Evolutionary conservation across 345 rosid species (phyloP).

Genomic region (Linum trigynum): DNA sequence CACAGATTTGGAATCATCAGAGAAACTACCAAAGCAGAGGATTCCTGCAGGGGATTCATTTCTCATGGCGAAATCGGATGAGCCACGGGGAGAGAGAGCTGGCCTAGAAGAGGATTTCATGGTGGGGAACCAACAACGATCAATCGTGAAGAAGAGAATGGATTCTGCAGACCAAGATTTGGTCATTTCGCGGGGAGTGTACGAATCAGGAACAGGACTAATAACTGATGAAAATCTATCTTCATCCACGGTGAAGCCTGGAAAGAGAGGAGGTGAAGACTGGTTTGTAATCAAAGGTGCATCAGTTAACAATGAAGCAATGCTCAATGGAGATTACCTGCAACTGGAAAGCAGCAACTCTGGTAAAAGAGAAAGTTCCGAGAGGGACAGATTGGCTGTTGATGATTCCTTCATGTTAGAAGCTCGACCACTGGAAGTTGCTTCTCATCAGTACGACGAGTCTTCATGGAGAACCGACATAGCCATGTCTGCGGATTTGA

Average conservation of each 20-base stretch:
- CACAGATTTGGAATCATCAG: conserved; percentile 27
- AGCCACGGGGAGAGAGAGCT: conserved; percentile 26
- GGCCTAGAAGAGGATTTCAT: conserved; percentile 36
- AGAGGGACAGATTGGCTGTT: conserved; percentile 21
- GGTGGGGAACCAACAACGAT: conserved; percentile 31
- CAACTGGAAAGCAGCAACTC: conserved; percentile 20
- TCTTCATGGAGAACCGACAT: conserved; percentile 61
- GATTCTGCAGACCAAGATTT: conserved; percentile 41
- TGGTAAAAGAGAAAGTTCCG: conserved; percentile 20
- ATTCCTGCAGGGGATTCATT: conserved; percentile 36
- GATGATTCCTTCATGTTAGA: conserved; percentile 83
- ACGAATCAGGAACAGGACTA: conserved; percentile 28
- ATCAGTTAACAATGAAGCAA: conserved; percentile 17
- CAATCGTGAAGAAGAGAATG: conserved; percentile 43
- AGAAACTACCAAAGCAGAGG: conserved; percentile 20
- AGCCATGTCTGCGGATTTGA: conserved; percentile 49
- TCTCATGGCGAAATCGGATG: conserved; percentile 25
- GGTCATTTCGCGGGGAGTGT: conserved; percentile 35
- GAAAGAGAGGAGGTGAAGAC: conserved; percentile 44
- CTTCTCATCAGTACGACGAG: conserved; percentile 28
- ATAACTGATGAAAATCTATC: conserved; percentile 24
- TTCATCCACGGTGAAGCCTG: conserved; percentile 34
- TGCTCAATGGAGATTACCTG: conserved; percentile 31
- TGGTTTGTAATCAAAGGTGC: conserved; percentile 35
- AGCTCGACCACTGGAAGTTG: conserved; percentile 19